A percentile compares a stretch with the other conserved stretches of the same genome.
Conservation (phyloP, 495 filamentous ascomycete species). For the Thermothielavioides terrestris region DNA sequence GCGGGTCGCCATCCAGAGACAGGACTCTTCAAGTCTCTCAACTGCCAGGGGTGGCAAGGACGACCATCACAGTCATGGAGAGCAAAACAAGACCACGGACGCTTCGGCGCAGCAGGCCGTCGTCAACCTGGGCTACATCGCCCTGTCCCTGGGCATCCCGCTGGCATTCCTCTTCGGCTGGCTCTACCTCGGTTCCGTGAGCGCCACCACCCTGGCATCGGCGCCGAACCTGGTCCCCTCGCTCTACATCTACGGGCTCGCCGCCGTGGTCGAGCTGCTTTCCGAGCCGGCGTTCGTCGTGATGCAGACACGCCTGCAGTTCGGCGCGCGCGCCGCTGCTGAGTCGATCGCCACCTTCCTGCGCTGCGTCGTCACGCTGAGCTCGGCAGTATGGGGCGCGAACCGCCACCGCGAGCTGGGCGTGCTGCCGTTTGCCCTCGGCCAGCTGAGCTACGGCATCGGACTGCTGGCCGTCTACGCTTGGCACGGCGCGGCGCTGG, state of each 20-base stretch:
- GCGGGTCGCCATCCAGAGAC: slow-evolving; percentile 75
- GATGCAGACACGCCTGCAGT: slow-evolving; percentile 69
- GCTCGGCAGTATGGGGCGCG: slow-evolving; percentile 50
- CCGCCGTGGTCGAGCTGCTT: slow-evolving; percentile 70
- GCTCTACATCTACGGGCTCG: slow-evolving; percentile 61
- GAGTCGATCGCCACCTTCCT: slow-evolving; percentile 71
- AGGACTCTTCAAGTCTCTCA: slow-evolving; percentile 32
- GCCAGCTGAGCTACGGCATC: slow-evolving; percentile 69
- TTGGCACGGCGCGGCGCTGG: slow-evolving; percentile 36
- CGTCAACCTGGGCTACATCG: slow-evolving; percentile 79
- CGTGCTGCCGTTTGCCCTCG: slow-evolving; percentile 80
- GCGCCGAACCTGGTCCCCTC: slow-evolving; percentile 55
- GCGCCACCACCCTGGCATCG: slow-evolving; percentile 40
- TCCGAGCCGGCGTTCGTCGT: slow-evolving; percentile 81
- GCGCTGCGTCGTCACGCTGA: slow-evolving; percentile 65
- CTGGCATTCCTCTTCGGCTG: slow-evolving; percentile 52
- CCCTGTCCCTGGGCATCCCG: slow-evolving; percentile 58
- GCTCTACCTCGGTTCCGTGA: slow-evolving; percentile 55
- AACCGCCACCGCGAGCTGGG: slow-evolving; percentile 43
- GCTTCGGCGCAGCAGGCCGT: too few species aligned
- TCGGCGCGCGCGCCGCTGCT: slow-evolving; percentile 67
- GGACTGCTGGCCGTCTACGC: slow-evolving; percentile 60
- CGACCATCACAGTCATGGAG: too few species aligned
- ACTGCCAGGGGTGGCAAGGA: slow-evolving; percentile 14
- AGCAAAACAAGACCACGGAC: not conserved